Evolutionary conservation across 1,284 basidiomycete genomes (phyloP), one percentile per base, ranked within the genome.

Genomic region (Wolfiporia cocos): DNA sequence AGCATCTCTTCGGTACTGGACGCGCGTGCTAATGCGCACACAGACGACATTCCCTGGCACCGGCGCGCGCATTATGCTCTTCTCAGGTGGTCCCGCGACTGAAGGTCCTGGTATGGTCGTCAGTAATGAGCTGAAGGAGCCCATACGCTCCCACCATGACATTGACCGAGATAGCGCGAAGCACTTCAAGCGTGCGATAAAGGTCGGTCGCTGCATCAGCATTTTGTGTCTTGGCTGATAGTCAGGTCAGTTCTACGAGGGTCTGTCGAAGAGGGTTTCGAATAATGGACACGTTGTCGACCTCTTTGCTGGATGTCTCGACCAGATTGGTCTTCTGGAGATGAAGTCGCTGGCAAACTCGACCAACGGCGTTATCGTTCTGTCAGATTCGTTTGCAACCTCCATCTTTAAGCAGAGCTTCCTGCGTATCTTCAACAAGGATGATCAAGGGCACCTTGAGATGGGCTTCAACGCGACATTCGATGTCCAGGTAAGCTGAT

Each of bases 401-500:
- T 94, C 92, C 31, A 98, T 99, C 64, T 99, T 99, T 80, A 97
- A 98, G 72, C 94, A 98, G 67, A 88, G 83, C 55, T 98, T 98
- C 83, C 75, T 97, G 44, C 82, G 94, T 42, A 74, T 96, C 39
- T 94, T 99, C 65, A 82, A 76, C 59, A 98, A 98, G 67, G 95
- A 97, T 57, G 91, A 92, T 17, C 81, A 95, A 53, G 95, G 93
- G 0, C 76, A 89, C 57, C 71, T 99, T 19, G 83, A 89, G 59
- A 98, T 99, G 94, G 95, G 95, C 49, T 99, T 99, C 73, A 99
- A 99, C 57, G 95, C 93, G 5, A 99, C 94, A 0, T 95, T 99
- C 56, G 95, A 99, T 61, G 94, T 99, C 26, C 88, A 93, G 77
- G 89, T 89, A 53, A 9, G 26, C 26, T 28, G 26, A 28, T 28